Percentiles rank a stretch among this genome's conserved stretches.
These are phyloP conservation scores for Lycium barbarum DNA, from an alignment of 257 asterid species.

Conservation along the genomic window DNA sequence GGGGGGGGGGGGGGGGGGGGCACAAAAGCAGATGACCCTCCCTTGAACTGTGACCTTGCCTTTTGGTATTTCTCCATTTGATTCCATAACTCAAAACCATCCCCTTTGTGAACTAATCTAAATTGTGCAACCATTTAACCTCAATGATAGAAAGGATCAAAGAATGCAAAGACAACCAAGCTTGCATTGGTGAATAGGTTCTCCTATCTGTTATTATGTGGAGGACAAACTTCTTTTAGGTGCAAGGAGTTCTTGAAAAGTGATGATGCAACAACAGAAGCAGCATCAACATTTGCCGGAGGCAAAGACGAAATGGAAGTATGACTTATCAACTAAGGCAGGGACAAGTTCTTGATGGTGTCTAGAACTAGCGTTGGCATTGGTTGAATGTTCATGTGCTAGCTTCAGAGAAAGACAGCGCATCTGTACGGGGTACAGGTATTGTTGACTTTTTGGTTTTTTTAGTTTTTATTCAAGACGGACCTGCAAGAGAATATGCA, in stretches of 20 bases:
- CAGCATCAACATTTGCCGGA: conserved; percentile 81
- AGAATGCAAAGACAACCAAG: conserved; percentile 87
- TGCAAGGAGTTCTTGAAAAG: conserved; percentile 68
- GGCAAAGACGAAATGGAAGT: conserved; percentile 80
- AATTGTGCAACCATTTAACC: conserved; percentile 84
- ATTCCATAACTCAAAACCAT: conserved; percentile 82
- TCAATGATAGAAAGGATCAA: conserved; percentile 74
- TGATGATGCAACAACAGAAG: conserved; percentile 87
- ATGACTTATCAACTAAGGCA: conserved; percentile 74
- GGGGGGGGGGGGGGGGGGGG: too few relatives aligned
- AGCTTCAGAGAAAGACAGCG: conserved; percentile 77
- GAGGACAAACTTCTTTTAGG: conserved; percentile 70
- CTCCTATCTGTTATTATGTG: conserved; percentile 80
- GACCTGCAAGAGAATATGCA: conserved; percentile 47
- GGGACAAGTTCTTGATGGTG: conserved; percentile 81
- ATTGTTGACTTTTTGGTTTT: conserved; percentile 85
- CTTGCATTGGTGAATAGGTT: conserved; percentile 88
- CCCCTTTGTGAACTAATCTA: conserved; percentile 86
- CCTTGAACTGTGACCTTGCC: conserved; percentile 73
- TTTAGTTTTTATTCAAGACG: conserved; percentile 80
- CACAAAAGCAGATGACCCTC: conserved; percentile 85
- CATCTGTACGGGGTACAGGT: conserved; percentile 86
- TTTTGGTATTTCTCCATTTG: conserved; percentile 91
- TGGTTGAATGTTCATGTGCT: conserved; percentile 81
- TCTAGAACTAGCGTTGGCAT: conserved; percentile 82